Evolutionary conservation across 2,329 filamentous ascomycete species (phyloP), one percentile per base, ranked within the genome.

Genomic region (Stachybotrys echinatus): DNA sequence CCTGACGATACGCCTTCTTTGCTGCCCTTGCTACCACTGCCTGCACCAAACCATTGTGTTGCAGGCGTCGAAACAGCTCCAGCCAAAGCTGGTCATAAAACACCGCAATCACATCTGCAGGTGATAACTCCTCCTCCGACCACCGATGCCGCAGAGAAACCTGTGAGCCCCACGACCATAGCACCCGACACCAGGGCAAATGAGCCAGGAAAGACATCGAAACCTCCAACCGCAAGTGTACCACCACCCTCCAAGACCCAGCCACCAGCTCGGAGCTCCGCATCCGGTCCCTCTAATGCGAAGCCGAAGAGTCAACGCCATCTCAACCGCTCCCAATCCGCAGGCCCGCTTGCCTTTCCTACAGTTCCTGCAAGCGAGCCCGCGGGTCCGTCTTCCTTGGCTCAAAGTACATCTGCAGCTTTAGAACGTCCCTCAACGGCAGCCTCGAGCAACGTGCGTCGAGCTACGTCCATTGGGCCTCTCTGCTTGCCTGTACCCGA

Each of bases 331-430:
- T 72, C 68, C 23, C 68, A 72, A 18, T 72, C 69, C 2, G 61
- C 67, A 3, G 69, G 71, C 1, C 59, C 67, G 14, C 52, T 73
- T 38, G 63, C 61, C 31, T 54, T 72, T 7, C 67, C 71, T n/a
- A 52, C 57, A 18, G 54, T 67, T 19, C 63, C 68, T 10, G 73
- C 75, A 4, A 83, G 77, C 54, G 81, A 84, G 51, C 77, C 79
- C 10, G 62, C 64, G 21, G 64, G 70, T 1, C 74, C 73, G 19
- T 73, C 67, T 5, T 61, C 63, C 57, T 70, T 62, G 65, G 76
- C 67, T 3, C 63, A 64, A 23, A 58, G 55, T 18, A 50, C 50
- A 5, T 4, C 51, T 23, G 54, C 52, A 8, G 57, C 61, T 18
- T 48, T 53, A 12, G 38, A 54, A 2, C 53, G 50, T n/a, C 49